Evolutionary conservation across 2,329 filamentous ascomycete species (phyloP), one percentile per base, ranked within the genome.

Genomic region (Fusarium dimerum): DNA sequence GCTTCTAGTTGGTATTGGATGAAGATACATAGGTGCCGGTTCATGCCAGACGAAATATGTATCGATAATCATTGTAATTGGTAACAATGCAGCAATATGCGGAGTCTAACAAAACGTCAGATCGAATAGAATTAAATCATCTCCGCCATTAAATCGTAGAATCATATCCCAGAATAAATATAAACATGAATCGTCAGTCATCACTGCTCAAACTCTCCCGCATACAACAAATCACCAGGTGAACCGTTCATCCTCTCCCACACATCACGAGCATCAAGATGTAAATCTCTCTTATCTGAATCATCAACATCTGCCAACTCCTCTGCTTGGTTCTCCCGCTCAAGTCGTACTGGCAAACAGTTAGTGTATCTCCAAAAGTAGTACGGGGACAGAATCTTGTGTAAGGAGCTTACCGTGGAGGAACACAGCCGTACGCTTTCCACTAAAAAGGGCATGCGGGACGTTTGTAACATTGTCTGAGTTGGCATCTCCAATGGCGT

Each of bases 391-490:
- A 5, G 2, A 0, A 4, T 9, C 7, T 39, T 26, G 20, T 26
- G 20, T 26, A 26, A 5, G 20, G 20, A 7, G 70, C 79, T 72
- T 63, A 83, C 81, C 75, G 57, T 86, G 83, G 5, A 83, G 52
- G 45, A 70, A 82, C 1, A 86, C 82, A 6, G 80, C 82, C 0
- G 82, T 73, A 30, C 76, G 68, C 74, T 86, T 86, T 3, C 82
- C 83, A 12, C 72, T 79, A 61, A 73, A 86, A 61, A 86, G 75
- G 0, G 84, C 83, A 55, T 85, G 83, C 0, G 82, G 82, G 1
- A 86, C 77, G 56, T 86, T 86, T 3, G 82, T 85, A 9, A 74
- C 71, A n/a, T 78, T 78, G 48, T 85, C 82, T 32, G 76, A 77
- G 66, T 86, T 86, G 12, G 78, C 78, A 56, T 86, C 83, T 0